Base-by-base conservation (phyloP, 805 yeast genomes). In the Kluyveromyces siamensis region DNA sequence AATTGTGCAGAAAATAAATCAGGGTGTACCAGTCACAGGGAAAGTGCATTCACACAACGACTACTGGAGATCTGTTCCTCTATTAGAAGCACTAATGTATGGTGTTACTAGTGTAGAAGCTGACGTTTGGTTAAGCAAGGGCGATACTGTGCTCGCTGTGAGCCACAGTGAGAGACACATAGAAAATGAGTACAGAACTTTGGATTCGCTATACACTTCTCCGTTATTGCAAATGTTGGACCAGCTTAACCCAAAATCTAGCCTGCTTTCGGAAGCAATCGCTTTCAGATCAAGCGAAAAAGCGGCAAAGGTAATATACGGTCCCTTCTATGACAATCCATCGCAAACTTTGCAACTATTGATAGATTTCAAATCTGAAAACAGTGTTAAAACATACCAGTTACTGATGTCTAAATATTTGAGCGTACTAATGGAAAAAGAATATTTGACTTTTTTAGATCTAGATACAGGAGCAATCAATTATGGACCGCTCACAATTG, bases 11-110 rank as follows among this genome's bases (percentile, higher is more conserved):
- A 52, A 51, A 36, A 46, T 62, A 42, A 62, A 62, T 21, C 58
- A 52, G 44, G 55, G 59, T 43, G 66, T 62, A 2, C 45, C 50
- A 4, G 57, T 57, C 1, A 37, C 59, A 8, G 48, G 56, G 6
- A 45, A 50, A 38, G 68, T 81, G 21, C 88, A 83, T 58, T 79
- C 86, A 1, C 88, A 83, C 59, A 83, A 83, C 57, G 87, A 83
- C 59, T 83, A 83, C 61, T 79, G 84, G 83, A 66, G 87, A 56
- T 50, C 58, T 2, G 56, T 67, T 5, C 87, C 87, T 0, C 66
- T 83, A 2, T 71, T 76, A 46, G 83, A 81, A 50, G 87, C 87
- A 0, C 60, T 73, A 11, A 55, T 60, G 4, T 52, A 58, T 19
- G 89, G 87, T 2, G 71, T 76, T 37, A 69, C 70, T 40, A 76